Evolutionary conservation across 306 rosid species (phyloP), one percentile per base, ranked within the genome.

Genomic region (Cucumis melo): DNA sequence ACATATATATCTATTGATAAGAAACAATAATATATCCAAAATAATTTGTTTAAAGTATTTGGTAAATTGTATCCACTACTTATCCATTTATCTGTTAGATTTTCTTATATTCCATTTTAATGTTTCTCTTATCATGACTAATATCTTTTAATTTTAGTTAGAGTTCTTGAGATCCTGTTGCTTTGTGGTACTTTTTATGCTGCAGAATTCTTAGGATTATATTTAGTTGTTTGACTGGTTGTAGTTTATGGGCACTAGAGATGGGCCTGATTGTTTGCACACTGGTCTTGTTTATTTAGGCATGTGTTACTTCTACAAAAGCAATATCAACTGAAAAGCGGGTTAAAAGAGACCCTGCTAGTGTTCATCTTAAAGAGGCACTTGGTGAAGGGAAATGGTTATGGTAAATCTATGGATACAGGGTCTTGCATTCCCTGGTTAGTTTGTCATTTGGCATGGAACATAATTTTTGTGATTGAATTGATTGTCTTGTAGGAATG

Each of bases 321-420:
- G 85, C 86, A 34, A 78, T 87, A 74, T 83, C 88, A 82, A 78
- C 85, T 84, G 91, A 90, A 81, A 93, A 93, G 82, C 86, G 94
- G 78, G 83, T 84, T 57, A 93, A 89, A 89, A 87, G 89, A 85
- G 97, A 90, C 85, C 85, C 88, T 77, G 86, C 88, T 83, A 89
- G 90, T 82, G 81, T 63, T 74, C 85, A 89, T 79, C 75, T 93
- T 68, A 85, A 85, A 80, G 97, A 91, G 83, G 96, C 91, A 78
- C 97, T 91, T 80, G 82, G 78, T 83, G 61, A 84, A 81, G 98
- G 98, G 42, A 93, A 91, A 85, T 93, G 98, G 98, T 83, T 93
- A 78, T 91, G 98, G 98, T 93, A 91, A 68, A 88, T 85, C 81
- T 54, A 27, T n/a, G 48, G 11, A 54, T 34, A 51, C 48, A 36